Conservation (phyloP, 805 yeast species). For the Pichia gijzeniarum region DNA sequence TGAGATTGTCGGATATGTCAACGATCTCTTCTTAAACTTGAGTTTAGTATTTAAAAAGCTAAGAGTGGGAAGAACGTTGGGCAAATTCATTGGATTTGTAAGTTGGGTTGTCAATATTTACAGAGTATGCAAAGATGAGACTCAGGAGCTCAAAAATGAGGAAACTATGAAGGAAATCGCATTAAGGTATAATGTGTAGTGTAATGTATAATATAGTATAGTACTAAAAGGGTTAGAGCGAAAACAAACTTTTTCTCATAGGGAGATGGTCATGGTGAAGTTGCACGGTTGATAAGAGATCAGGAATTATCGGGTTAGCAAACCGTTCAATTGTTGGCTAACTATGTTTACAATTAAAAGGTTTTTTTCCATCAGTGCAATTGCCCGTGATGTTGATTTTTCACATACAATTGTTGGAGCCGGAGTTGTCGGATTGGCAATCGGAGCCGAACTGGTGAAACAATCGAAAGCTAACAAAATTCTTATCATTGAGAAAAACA, state of each 20-base stretch:
- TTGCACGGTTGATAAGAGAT: too few relatives aligned
- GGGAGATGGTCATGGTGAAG: too few relatives aligned
- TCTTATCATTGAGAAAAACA: conserved; percentile 63
- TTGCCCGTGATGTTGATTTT: conserved; percentile 8
- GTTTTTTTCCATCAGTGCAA: neutral
- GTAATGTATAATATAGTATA: neutral
- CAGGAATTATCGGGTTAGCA: too few relatives aligned
- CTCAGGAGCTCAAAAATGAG: conserved; percentile 17
- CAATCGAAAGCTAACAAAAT: conserved; percentile 39
- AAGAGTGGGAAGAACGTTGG: conserved; percentile 19
- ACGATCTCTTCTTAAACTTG: conserved; percentile 27
- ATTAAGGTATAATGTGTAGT: neutral
- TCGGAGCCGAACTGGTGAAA: conserved; percentile 61
- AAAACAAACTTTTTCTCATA: too few relatives aligned
- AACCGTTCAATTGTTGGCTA: too few relatives aligned
- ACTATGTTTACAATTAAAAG: neutral
- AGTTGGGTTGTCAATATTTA: conserved; percentile 29
- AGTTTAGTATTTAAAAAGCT: conserved; percentile 20
- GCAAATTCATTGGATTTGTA: conserved; percentile 19
- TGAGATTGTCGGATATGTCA: conserved; percentile 27
- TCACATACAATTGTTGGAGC: conserved; percentile 19
- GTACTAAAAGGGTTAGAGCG: too few relatives aligned
- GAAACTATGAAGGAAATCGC: conserved; percentile 1
- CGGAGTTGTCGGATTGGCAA: conserved; percentile 36
- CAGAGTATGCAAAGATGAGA: conserved; percentile 25